A percentile compares a stretch with the other conserved stretches of the same genome.
Conservation (phyloP, 257 asterid species). For the Solanum dulcamara region DNA sequence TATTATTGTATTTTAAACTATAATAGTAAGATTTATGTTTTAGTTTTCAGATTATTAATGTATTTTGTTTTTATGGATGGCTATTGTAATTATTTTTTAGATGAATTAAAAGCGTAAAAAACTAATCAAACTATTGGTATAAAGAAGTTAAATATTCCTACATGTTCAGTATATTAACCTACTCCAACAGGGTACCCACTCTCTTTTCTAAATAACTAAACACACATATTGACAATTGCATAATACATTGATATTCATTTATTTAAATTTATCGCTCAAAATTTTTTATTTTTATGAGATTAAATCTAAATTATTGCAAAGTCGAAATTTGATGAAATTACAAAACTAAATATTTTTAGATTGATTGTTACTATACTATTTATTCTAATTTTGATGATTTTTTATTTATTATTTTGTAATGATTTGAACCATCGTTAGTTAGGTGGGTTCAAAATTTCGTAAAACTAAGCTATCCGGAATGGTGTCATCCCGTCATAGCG, state of each 20-base stretch:
- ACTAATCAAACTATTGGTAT: background rate
- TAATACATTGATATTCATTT: background rate
- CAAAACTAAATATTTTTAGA: too few relatives aligned
- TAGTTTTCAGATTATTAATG: background rate
- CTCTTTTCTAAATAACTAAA: background rate
- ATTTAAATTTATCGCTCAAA: too few relatives aligned
- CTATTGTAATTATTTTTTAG: background rate
- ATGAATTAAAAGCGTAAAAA: background rate
- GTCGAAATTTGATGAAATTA: too few relatives aligned
- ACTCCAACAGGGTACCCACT: background rate
- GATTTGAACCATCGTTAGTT: too few relatives aligned
- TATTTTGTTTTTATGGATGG: background rate
- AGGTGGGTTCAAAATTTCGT: too few relatives aligned
- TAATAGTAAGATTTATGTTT: background rate
- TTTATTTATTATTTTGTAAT: too few relatives aligned
- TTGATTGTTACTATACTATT: background rate
- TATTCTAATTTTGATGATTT: too few relatives aligned
- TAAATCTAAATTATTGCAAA: too few relatives aligned
- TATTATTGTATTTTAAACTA: background rate
- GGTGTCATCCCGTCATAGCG: too few relatives aligned
- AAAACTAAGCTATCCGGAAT: too few relatives aligned
- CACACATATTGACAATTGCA: background rate
- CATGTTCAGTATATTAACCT: background rate
- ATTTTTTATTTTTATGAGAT: background rate
- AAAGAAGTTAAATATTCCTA: background rate